phyloP scores from a whole-genome alignment of 2,329 filamentous ascomycete species.

The Microdochium bolleyi region DNA sequence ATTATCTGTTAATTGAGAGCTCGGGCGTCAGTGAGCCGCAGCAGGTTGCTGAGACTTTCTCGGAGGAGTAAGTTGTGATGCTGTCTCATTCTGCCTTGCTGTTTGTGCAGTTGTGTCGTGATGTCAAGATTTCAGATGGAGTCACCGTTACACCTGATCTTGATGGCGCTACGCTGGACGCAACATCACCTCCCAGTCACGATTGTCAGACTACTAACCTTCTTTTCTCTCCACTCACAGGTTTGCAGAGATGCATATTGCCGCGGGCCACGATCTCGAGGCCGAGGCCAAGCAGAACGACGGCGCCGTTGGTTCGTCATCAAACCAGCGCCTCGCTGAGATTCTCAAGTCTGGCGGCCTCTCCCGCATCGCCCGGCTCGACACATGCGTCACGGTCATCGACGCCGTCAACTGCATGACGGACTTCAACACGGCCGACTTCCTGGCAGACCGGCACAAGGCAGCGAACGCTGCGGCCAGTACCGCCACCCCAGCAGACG shows the following conservation, averaged over 20 bases:
- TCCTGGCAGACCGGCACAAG: constrained; percentile 48
- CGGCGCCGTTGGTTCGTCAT: constrained; percentile 1
- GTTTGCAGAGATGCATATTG: constrained; percentile 19
- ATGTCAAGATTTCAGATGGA: too few relatives aligned
- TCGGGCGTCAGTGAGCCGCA: constrained; percentile 66
- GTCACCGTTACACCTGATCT: too few relatives aligned
- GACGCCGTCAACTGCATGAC: constrained; percentile 66
- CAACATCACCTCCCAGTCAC: too few relatives aligned
- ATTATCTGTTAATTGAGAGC: constrained; percentile 67
- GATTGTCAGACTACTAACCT: too few relatives aligned
- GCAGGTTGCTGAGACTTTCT: constrained; percentile 67
- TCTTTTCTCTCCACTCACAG: constrained; percentile 4
- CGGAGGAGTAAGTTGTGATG: constrained; percentile 8
- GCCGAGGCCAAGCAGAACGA: constrained; percentile 13
- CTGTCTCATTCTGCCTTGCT: background rate
- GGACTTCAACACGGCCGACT: constrained; percentile 63
- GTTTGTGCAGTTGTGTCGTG: background rate
- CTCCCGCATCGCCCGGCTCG: constrained; percentile 56
- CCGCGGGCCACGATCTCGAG: constrained; percentile 17
- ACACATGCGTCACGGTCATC: constrained; percentile 66
- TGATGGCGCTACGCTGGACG: too few relatives aligned
- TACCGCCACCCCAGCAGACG: background rate
- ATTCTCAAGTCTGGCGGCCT: constrained; percentile 47
- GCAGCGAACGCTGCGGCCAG: constrained; percentile 41
- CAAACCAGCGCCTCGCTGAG: constrained; percentile 15